phyloP scores from a whole-genome alignment of 1,284 basidiomycete genomes.

The Earliella scabrosa region DNA sequence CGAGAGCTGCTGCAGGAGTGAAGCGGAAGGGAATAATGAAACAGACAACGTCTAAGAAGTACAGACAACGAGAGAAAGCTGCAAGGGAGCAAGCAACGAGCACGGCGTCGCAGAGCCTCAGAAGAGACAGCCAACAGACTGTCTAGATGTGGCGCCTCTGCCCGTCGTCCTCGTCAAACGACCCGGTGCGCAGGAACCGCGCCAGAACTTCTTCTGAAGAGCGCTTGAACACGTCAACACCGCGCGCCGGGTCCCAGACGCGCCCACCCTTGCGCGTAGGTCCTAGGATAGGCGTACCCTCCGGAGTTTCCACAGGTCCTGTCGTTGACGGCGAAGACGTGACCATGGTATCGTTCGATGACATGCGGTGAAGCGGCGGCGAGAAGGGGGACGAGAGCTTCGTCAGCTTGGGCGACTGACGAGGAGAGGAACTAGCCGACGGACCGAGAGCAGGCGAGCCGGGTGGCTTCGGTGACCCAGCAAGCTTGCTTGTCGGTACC shows the following conservation, averaged over 20 bases:
- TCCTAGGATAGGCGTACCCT: constrained; percentile 28
- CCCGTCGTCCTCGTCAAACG: constrained; percentile 60
- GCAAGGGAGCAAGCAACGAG: background rate
- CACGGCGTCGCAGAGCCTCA: no score
- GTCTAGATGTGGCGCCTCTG: constrained; percentile 22
- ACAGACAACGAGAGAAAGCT: constrained; percentile 3
- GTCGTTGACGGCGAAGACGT: constrained; percentile 52
- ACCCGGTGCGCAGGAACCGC: constrained; percentile 76
- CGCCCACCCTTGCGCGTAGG: constrained; percentile 43
- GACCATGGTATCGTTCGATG: constrained; percentile 36
- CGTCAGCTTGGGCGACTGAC: constrained; percentile 28
- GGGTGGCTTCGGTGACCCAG: constrained; percentile 25
- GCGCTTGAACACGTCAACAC: constrained; percentile 80
- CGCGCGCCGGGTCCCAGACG: constrained; percentile 80
- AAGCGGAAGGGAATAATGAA: constrained; percentile 19
- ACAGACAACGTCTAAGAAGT: constrained; percentile 20
- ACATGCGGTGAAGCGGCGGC: constrained; percentile 32
- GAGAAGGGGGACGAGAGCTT: constrained; percentile 31
- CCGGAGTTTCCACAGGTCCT: constrained; percentile 40
- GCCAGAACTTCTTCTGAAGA: constrained; percentile 83
- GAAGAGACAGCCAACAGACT: background rate
- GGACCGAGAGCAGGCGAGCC: constrained; percentile 30
- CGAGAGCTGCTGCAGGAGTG: background rate
- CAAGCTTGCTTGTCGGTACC: constrained; percentile 26
- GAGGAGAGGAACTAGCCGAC: constrained; percentile 25